Evolutionary conservation across 2,329 filamentous ascomycete species (phyloP).

Genomic region (Talaromyces sp.): DNA sequence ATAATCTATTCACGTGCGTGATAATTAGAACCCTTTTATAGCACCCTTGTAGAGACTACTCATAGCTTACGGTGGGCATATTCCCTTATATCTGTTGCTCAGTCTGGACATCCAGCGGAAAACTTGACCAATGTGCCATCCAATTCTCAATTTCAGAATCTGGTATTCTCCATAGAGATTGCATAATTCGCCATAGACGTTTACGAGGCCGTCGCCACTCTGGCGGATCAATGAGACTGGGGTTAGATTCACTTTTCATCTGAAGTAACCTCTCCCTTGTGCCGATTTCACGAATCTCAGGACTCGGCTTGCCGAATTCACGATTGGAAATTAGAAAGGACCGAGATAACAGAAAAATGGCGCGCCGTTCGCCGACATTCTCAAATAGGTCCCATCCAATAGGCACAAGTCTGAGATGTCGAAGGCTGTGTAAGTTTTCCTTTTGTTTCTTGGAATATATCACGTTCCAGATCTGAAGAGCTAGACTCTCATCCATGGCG

Average conservation of each 20-base stretch:
- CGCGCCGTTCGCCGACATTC: neutral
- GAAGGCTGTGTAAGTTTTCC: neutral
- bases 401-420: neutral
- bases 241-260: neutral
- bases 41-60: too few species aligned
- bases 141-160: neutral
- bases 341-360: neutral
- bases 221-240: neutral
- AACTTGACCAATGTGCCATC: neutral
- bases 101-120: neutral
- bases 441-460: neutral
- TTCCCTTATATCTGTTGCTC: neutral
- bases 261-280: neutral
- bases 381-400: neutral
- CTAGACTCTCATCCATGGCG: conserved; percentile 1
- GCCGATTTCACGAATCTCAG: neutral
- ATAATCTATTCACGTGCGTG: too few species aligned
- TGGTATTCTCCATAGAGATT: neutral
- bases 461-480: neutral
- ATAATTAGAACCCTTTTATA: too few species aligned
- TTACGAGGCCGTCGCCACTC: neutral
- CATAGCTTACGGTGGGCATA: too few species aligned
- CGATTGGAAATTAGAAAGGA: neutral
- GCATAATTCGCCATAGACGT: neutral
- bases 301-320: neutral